Evolutionary conservation across 139 green algal genomes (phyloP).

Genomic region (Tetraselmis chui): DNA sequence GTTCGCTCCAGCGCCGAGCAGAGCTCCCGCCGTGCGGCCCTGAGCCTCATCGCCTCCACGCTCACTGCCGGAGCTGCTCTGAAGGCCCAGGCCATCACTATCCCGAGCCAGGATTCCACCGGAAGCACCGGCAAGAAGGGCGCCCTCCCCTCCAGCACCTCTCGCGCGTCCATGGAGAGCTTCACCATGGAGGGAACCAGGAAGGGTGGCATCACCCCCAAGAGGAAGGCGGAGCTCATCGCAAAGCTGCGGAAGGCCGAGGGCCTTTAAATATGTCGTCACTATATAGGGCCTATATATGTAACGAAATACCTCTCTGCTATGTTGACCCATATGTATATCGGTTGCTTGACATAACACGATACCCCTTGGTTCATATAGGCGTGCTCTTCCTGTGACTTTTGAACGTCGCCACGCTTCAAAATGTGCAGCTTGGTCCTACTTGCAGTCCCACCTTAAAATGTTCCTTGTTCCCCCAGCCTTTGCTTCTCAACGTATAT

Average conservation of each 20-base stretch:
- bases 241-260: not conserved
- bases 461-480: too few relatives aligned
- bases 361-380: too few relatives aligned
- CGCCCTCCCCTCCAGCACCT: conserved; percentile 1
- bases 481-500: too few relatives aligned
- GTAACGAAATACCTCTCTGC: too few relatives aligned
- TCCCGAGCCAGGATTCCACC: conserved; percentile 11
- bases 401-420: too few relatives aligned
- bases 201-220: conserved; percentile 5
- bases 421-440: too few relatives aligned
- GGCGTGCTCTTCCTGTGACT: too few relatives aligned
- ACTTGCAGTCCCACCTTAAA: too few relatives aligned
- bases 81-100: conserved; percentile 11
- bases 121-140: conserved; percentile 10
- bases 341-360: too few relatives aligned
- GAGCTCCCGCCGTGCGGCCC: not conserved
- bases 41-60: not conserved
- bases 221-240: conserved; percentile 10
- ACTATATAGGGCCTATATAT: too few relatives aligned
- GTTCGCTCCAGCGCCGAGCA: not conserved
- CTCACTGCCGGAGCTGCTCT: conserved; percentile 3
- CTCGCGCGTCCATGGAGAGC: not conserved
- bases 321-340: too few relatives aligned
- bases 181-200: conserved; percentile 14
- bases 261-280: too few relatives aligned